Conservation (phyloP, 768 basidiomycete genomes). For the Suillus discolor region DNA sequence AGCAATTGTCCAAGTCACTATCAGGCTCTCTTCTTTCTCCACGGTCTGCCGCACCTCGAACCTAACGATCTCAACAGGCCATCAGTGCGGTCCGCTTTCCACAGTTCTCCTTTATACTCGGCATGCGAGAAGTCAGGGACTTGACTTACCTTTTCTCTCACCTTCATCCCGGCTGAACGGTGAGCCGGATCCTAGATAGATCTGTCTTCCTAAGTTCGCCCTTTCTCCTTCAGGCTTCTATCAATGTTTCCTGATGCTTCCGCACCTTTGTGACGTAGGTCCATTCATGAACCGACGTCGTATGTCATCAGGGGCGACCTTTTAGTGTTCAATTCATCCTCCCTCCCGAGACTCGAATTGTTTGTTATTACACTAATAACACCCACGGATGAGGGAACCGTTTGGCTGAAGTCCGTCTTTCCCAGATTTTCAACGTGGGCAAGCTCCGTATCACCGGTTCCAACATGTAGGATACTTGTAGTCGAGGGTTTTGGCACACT, state of each 20-base stretch:
- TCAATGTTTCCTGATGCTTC: neutral
- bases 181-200: constrained; percentile 8
- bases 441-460: neutral
- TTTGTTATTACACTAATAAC: constrained; percentile 1
- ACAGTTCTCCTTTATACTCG: neutral
- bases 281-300: neutral
- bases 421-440: constrained; percentile 8
- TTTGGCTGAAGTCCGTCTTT: neutral
- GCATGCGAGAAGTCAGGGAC: neutral
- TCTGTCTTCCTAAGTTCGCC: neutral
- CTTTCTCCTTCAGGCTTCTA: neutral
- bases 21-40: neutral
- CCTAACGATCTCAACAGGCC: neutral
- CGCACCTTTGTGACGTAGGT: neutral
- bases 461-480: neutral
- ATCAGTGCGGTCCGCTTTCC: neutral
- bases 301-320: no score
- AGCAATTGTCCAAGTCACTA: neutral
- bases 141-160: constrained; percentile 6
- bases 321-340: neutral
- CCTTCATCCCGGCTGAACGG: constrained; percentile 11
- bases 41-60: no score
- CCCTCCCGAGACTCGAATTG: neutral
- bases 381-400: constrained; percentile 12
- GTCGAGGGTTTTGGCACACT: neutral